Evolutionary conservation across 331 rosid genomes (phyloP), one percentile per base, ranked within the genome.

Genomic region (Stylosanthes scabra): DNA sequence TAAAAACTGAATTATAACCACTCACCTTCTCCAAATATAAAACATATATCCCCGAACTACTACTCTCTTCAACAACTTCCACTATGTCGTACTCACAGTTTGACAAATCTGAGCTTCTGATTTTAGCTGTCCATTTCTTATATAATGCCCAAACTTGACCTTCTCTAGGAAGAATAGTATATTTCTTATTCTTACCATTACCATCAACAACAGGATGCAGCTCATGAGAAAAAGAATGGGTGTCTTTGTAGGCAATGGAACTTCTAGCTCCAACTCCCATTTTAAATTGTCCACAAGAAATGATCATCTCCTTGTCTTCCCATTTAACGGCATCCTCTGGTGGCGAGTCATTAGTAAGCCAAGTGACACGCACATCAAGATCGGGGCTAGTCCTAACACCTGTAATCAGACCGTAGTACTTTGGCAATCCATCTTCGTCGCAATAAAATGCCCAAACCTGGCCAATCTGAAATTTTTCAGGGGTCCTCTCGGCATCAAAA

Each of bases 401-500:
- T 58, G 28, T 69, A 66, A 94, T 83, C 78, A 9, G 80, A 65
- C 93, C 94, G 66, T 94, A 94, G 83, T 88, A 88, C 79, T 78
- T 94, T 27, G 99, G 99, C 80, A 88, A 78, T 56, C 87, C 88
- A 71, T 94, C 99, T 78, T 91, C 95, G 45, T 88, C 91, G 29
- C 99, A 47, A n/a, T 94, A 94, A 63, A 94, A 65, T 40, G 99
- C 96, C 99, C 99, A 94, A 58, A 94, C 63, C 82, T 94, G 97
- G 81, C 88, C 91, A 57, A 49, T 27, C 78, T 46, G 72, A 74
- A 91, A 85, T 83, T 76, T 91, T 46, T 83, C 89, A 54, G 2
- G n/a, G 39, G 92, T 78, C 75, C 74, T 89, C 16, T 11, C 81
- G 34, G 58, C 84, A 51, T 85, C 97, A 12, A 95, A 94, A 70